These are phyloP conservation scores for Cryphonectria carpinicola DNA, from an alignment of 2,329 filamentous ascomycete species.

Conservation along the genomic window DNA sequence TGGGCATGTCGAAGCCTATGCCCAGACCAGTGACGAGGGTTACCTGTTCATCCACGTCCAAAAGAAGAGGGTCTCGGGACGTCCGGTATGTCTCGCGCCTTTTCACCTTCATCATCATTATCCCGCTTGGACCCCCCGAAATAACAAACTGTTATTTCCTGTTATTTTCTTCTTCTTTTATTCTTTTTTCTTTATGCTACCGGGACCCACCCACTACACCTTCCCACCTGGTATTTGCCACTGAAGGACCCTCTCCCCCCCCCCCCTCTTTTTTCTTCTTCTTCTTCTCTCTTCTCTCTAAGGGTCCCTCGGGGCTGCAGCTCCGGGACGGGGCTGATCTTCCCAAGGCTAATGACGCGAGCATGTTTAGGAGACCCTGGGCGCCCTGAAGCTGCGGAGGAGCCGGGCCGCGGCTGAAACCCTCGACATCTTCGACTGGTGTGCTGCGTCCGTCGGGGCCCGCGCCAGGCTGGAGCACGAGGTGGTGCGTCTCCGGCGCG, in stretches of 20 bases:
- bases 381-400: conserved; percentile 61
- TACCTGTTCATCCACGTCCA: conserved; percentile 66
- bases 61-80: conserved; percentile 68
- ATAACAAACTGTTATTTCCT: neutral
- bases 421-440: conserved; percentile 73
- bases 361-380: conserved; percentile 66
- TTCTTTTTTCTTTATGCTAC: neutral
- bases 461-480: conserved; percentile 50
- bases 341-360: conserved; percentile 30
- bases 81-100: conserved; percentile 60
- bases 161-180: neutral
- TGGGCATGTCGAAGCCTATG: conserved; percentile 62
- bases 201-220: neutral
- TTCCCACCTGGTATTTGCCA: neutral
- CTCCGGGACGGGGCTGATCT: neutral
- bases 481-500: conserved; percentile 46
- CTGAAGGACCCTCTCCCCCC: neutral
- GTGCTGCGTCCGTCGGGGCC: conserved; percentile 58
- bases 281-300: conserved; percentile 2
- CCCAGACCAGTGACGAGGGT: conserved; percentile 57
- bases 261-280: neutral
- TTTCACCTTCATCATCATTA: neutral
- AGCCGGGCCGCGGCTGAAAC: conserved; percentile 56
- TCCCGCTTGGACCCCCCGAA: conserved; percentile 19
- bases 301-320: conserved; percentile 3